A percentile compares a stretch with the other conserved stretches of the same genome.
Conservation (phyloP, 441 rosid species). For the Mallotus repandus region DNA sequence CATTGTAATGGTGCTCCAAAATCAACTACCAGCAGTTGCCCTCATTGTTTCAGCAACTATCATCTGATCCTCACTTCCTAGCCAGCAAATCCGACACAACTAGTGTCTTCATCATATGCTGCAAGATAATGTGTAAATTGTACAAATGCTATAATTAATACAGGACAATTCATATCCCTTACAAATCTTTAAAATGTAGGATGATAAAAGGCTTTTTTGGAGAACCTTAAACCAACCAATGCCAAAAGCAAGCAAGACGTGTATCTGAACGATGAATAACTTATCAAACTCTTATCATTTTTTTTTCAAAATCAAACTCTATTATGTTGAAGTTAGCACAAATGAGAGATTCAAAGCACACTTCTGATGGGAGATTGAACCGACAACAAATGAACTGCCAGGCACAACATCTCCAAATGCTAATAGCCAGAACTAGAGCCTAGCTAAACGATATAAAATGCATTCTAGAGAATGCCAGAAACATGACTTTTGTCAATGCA, state of each 20-base stretch:
- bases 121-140: slow-evolving; percentile 19
- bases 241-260: not conserved
- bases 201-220: not conserved
- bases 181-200: not conserved
- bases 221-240: not conserved
- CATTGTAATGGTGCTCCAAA: slow-evolving; percentile 86
- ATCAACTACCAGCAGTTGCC: slow-evolving; percentile 56
- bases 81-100: slow-evolving; percentile 78
- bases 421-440: too few species aligned
- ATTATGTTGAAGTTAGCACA: not conserved
- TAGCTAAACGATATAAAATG: too few species aligned
- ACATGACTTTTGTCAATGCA: too few species aligned
- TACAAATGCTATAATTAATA: slow-evolving; percentile 2
- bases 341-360: not conserved
- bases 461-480: too few species aligned
- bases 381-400: too few species aligned
- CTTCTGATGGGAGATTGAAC: not conserved
- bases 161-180: not conserved
- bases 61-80: slow-evolving; percentile 84
- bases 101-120: slow-evolving; percentile 66
- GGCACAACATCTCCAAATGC: too few species aligned
- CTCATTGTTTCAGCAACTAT: slow-evolving; percentile 81
- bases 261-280: not conserved
- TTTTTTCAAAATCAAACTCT: not conserved
- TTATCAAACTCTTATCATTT: not conserved